phyloP scores from a whole-genome alignment of 2,329 filamentous ascomycete species.

The Rhinocladiella similis region DNA sequence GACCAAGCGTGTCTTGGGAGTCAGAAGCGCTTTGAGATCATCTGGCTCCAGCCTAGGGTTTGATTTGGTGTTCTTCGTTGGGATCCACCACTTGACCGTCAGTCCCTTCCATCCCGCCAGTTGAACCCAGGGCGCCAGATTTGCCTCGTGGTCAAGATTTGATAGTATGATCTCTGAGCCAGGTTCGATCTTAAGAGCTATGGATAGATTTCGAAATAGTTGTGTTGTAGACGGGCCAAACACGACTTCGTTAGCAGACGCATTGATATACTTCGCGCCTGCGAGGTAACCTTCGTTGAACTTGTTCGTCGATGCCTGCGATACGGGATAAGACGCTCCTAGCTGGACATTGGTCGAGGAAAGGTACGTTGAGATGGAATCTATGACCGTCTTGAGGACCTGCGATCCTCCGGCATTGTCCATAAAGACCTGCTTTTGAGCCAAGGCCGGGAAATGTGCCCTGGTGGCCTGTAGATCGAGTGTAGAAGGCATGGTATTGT shows the following conservation, averaged over 20 bases:
- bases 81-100: slow-evolving; percentile 69
- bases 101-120: slow-evolving; percentile 63
- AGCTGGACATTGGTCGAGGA: slow-evolving; percentile 71
- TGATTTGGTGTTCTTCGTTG: slow-evolving; percentile 53
- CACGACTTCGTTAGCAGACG: slow-evolving; percentile 65
- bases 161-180: slow-evolving; percentile 71
- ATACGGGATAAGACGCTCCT: slow-evolving; percentile 66
- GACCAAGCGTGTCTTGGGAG: slow-evolving; percentile 66
- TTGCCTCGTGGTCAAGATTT: slow-evolving; percentile 74
- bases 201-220: slow-evolving; percentile 70
- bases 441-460: slow-evolving; percentile 67
- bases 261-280: slow-evolving; percentile 71
- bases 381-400: slow-evolving; percentile 64
- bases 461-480: slow-evolving; percentile 60
- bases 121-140: slow-evolving; percentile 71
- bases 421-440: slow-evolving; percentile 68
- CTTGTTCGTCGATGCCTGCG: slow-evolving; percentile 58
- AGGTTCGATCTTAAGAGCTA: slow-evolving; percentile 52
- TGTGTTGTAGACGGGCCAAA: slow-evolving; percentile 75
- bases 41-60: slow-evolving; percentile 60
- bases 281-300: slow-evolving; percentile 63
- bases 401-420: slow-evolving; percentile 81
- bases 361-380: slow-evolving; percentile 67
- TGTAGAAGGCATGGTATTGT: slow-evolving; percentile 19
- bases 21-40: slow-evolving; percentile 60